Percentiles rank a stretch among this genome's conserved stretches.
These are phyloP conservation scores for Rhodotorula mucilaginosa DNA, from an alignment of 1,284 basidiomycete genomes.

Conservation along the genomic window DNA sequence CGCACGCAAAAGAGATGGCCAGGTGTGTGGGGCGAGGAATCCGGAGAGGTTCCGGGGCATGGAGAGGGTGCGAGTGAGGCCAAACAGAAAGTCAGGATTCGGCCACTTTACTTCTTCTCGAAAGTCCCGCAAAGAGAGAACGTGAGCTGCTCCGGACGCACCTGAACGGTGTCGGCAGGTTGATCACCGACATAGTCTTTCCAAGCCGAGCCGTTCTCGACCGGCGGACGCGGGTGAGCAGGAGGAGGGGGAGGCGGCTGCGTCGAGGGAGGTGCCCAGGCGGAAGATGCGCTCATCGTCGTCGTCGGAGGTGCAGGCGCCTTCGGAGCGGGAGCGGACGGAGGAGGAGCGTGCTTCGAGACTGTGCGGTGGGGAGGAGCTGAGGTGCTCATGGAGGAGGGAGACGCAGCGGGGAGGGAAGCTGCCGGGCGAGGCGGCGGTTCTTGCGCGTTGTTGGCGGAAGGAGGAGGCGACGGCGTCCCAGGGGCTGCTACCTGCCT, in stretches of 20 bases:
- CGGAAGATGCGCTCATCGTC: not conserved
- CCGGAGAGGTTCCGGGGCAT: no score
- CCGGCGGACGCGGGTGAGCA: not conserved
- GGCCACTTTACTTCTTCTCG: no score
- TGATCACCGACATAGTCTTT: not conserved
- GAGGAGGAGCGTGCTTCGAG: not conserved
- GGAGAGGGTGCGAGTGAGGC: not conserved
- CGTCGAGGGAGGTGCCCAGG: not conserved
- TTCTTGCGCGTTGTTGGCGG: no score
- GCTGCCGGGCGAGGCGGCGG: no score
- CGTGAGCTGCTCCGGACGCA: not conserved
- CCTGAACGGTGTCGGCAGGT: not conserved
- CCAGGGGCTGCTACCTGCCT: not conserved
- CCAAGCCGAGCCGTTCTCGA: not conserved
- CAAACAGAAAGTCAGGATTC: no score
- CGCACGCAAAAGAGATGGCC: not conserved
- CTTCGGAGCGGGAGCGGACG: not conserved
- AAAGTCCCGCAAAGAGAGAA: no score
- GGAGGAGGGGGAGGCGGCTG: not conserved
- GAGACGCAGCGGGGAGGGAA: no score
- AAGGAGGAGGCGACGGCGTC: not conserved
- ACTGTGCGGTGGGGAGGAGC: not conserved
- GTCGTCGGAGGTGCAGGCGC: not conserved
- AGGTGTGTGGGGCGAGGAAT: no score
- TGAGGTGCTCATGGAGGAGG: no score